Conservation (phyloP, 2,329 filamentous ascomycete species). For the Alternaria sp. region DNA sequence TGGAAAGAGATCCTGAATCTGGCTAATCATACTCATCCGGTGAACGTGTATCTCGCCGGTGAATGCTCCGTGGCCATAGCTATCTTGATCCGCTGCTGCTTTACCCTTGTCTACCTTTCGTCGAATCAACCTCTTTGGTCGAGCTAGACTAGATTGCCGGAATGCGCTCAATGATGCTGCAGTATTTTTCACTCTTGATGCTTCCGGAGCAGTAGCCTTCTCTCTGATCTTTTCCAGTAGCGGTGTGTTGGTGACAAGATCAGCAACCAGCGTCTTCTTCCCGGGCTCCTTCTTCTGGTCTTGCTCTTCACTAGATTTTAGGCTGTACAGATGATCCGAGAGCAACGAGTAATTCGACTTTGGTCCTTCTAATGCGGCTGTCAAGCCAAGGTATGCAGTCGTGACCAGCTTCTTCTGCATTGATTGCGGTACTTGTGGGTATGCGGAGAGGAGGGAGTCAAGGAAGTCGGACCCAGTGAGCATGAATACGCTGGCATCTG, state of each 20-base stretch:
- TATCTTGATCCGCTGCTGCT: slow-evolving; percentile 48
- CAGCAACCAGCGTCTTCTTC: slow-evolving; percentile 72
- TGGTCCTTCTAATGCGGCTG: slow-evolving; percentile 70
- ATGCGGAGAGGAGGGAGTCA: slow-evolving; percentile 74
- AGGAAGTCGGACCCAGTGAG: slow-evolving; percentile 87
- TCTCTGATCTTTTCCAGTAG: slow-evolving; percentile 69
- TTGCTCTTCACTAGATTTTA: slow-evolving; percentile 74
- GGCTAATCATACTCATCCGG: slow-evolving; percentile 81
- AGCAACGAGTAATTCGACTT: slow-evolving; percentile 76
- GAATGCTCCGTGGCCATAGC: slow-evolving; percentile 45
- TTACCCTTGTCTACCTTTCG: slow-evolving; percentile 73
- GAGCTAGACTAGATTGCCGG: slow-evolving; percentile 60
- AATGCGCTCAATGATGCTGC: slow-evolving; percentile 67
- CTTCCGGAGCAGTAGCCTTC: slow-evolving; percentile 58
- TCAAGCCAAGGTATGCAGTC: slow-evolving; percentile 76
- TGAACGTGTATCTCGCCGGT: slow-evolving; percentile 71
- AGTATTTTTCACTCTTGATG: slow-evolving; percentile 65
- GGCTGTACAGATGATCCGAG: slow-evolving; percentile 80
- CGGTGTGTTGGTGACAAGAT: slow-evolving; percentile 81
- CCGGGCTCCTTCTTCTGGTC: slow-evolving; percentile 55
- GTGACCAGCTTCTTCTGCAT: slow-evolving; percentile 74
- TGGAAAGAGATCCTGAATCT: slow-evolving; percentile 93
- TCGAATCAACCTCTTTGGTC: slow-evolving; percentile 59
- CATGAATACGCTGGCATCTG: slow-evolving; percentile 65
- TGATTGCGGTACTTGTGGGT: slow-evolving; percentile 65